These are phyloP conservation scores for Aspergillus amoenus DNA, from an alignment of 2,329 filamentous ascomycete genomes.

Conservation along the genomic window DNA sequence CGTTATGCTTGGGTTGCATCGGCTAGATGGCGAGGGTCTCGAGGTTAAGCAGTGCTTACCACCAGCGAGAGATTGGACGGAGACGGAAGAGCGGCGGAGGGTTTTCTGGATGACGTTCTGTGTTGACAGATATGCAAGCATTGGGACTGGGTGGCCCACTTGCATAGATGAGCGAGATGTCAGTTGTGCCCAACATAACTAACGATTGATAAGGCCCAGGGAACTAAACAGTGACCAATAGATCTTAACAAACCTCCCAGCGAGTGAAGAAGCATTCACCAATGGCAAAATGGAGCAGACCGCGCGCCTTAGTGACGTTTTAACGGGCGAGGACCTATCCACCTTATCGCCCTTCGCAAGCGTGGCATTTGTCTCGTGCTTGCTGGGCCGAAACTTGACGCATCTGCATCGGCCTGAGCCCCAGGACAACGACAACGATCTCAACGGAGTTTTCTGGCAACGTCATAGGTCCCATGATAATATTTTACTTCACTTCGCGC, in stretches of 20 bases:
- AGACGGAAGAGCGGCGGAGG: conserved; percentile 83
- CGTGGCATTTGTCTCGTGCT: conserved; percentile 78
- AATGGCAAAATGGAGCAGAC: conserved; percentile 74
- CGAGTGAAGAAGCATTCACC: conserved; percentile 80
- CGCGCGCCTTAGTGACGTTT: conserved; percentile 57
- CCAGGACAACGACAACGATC: conserved; percentile 79
- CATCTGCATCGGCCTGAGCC: conserved; percentile 85
- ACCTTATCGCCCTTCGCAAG: conserved; percentile 76
- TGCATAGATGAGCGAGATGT: conserved; percentile 84
- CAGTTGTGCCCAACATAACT: conserved; percentile 23
- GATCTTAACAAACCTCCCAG: conserved; percentile 80
- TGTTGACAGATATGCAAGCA: conserved; percentile 87
- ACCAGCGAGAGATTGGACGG: conserved; percentile 87
- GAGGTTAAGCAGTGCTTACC: conserved; percentile 92
- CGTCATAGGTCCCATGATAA: conserved; percentile 87
- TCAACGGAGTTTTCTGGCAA: conserved; percentile 95
- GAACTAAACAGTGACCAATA: conserved; percentile 32
- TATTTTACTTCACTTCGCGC: conserved; percentile 80
- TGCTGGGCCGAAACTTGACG: conserved; percentile 87
- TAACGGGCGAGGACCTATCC: conserved; percentile 66
- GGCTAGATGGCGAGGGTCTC: conserved; percentile 75
- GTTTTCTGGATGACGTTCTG: conserved; percentile 96
- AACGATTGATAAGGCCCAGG: neutral
- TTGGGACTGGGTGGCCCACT: conserved; percentile 98
- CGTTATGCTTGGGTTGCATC: conserved; percentile 91